Base-by-base conservation (phyloP, 306 rosid genomes). In the Lathyrus tuberosus region DNA sequence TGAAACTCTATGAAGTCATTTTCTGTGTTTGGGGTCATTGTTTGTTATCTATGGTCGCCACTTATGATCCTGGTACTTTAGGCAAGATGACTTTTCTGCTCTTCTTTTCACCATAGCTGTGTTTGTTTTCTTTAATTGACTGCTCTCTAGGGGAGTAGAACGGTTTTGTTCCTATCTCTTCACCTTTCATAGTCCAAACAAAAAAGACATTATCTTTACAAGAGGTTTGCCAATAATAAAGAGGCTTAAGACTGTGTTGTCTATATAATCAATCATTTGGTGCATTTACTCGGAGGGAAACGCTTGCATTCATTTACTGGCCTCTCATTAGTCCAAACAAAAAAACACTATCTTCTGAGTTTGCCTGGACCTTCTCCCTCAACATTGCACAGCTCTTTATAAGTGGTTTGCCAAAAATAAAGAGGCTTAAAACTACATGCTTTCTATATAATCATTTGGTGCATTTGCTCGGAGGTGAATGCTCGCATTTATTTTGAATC, bases 401-500 rank as follows among this genome's bases (percentile, higher is more conserved):
- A 24, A 38, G 43, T 4, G 71, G n/a, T 51, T 63, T 38, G 33
- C 35, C 11, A 53, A 22, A 4, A 40, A 24, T 24, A 38, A 40
- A 15, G 54, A 52, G 65, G 56, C 56, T 73, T 48, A 73, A 62
- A 8, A n/a, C 31, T 73, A 40, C 11, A 14, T 56, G 37, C 41
- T 52, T 35, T 63, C 41, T 38, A 15, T 48, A 57, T 18, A 52
- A 24, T 51, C 20, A 15, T 62, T 73, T 49, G 30, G 62, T 48
- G 62, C 42, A 38, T 73, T 63, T 65, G 72, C 18, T 74, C 38
- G 31, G 41, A 30, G 77, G 54, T n/a, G 51, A 62, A 52, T 73
- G 56, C 64, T 40, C 2, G 8, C 65, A 38, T 63, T 18, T 73
- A 6, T 42, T 73, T 73, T 26, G 40, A 69, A 63, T 73, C 53